Conservation (phyloP, 768 basidiomycete genomes). For the Agrocybe pediades region DNA sequence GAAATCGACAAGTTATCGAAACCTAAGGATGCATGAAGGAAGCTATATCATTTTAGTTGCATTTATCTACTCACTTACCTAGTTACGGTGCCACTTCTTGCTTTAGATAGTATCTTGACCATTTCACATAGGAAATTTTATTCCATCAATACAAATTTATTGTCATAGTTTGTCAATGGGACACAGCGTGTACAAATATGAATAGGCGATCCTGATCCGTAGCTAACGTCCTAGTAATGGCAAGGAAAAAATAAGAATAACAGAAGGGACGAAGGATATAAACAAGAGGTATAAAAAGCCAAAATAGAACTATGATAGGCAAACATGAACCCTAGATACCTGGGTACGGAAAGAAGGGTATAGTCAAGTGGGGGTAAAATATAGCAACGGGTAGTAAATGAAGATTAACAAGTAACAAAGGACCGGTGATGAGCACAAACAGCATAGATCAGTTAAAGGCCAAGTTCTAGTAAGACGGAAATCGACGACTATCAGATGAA, state of each 20-base stretch:
- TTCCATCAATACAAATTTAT: not conserved
- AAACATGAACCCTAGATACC: slow-evolving; percentile 17
- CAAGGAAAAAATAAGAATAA: too few relatives aligned
- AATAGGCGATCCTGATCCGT: not conserved
- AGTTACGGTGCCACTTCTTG: not conserved
- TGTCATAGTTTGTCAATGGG: not conserved
- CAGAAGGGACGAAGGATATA: not conserved
- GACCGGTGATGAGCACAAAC: slow-evolving; percentile 15
- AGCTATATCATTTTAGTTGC: not conserved
- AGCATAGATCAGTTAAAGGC: slow-evolving; percentile 21
- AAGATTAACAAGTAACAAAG: slow-evolving; percentile 11
- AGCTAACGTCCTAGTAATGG: too few relatives aligned
- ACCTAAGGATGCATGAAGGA: slow-evolving; percentile 13
- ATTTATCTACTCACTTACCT: not conserved
- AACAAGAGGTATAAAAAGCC: not conserved
- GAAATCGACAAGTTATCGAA: slow-evolving; percentile 69
- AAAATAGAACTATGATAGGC: not conserved
- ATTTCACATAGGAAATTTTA: not conserved
- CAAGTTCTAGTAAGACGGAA: slow-evolving; percentile 23
- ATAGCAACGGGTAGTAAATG: slow-evolving; percentile 12
- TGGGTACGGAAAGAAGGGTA: slow-evolving; percentile 20
- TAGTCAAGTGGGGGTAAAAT: slow-evolving; percentile 20
- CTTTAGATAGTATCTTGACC: not conserved
- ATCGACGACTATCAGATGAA: not conserved
- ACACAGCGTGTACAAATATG: not conserved